Evolutionary conservation across 148 eudicot genomes (phyloP), one percentile per base, ranked within the genome.

Genomic region (Euryodendron excelsum): DNA sequence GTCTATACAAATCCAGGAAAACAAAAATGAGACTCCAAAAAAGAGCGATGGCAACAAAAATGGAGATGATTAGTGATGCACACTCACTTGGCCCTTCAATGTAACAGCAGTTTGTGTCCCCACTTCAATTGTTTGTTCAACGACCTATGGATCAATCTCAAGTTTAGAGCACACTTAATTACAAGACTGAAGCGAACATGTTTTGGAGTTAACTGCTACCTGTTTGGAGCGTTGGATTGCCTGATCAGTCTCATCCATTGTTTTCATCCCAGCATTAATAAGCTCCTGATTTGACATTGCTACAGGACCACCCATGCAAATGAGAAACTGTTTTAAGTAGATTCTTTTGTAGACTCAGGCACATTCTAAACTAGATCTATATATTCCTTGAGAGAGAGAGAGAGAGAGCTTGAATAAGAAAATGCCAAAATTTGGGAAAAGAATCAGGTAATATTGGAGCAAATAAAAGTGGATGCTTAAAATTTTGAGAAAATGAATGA

Each of bases 221-320:
- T 90, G 90, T 87, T 93, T 96, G 59, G 99, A 96, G 63, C 97
- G 99, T 76, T 96, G 98, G 82, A 96, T 93, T 72, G 99, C 94
- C 78, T 96, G 99, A 87, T 96, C 99, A 79, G 99, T 96, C 87
- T 91, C 93, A 87, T 93, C 89, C 99, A 96, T 82, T 27, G 93
- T 88, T 80, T 83, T 86, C 33, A 69, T 83, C 41, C 99, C 98
- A 78, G 99, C 98, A 83, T 75, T 61, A 69, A 96, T 82, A 78
- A 96, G 99, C 85, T 96, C 92, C 85, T 96, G 99, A 83, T 93
- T 93, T 55, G 98, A 78, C 99, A 96, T 93, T 76, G 86, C 98
- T 96, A 78, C 75, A 82, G 20, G 27, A 59, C 31, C 69, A 53
- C 60, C 34, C 28, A 66, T 64, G 44, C 59, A 33, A 52, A 67